Base-by-base conservation (phyloP, 176 grass and related monocot species). In the Thinopyrum elongatum region DNA sequence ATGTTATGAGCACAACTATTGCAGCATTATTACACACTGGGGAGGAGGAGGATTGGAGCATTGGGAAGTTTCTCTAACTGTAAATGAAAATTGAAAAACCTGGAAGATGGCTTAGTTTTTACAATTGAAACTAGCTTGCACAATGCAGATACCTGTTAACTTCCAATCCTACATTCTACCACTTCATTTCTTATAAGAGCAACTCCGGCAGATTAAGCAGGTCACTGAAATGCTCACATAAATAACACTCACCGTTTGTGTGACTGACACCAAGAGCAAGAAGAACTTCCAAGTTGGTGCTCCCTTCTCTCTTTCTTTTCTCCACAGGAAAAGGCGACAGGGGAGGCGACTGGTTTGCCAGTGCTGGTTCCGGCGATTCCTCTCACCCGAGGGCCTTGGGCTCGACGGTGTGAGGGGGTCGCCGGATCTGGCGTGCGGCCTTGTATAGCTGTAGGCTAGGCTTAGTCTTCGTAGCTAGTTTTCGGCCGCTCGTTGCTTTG, bases 231-330 rank as follows among this genome's bases (percentile, higher is more conserved):
- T 61, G 68, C 8, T 68, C 47, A 51, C 69, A 76, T 66, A 39
- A 46, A 55, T 87, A 79, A 38, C 62, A 86, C 72, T 82, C 90
- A 99, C 97, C 97, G 10, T 99, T 99, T 29, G 97, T 99, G 84
- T 99, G 97, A 93, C 97, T 99, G 63, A 96, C 97, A 87, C 97
- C 97, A 81, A 99, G 97, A 86, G 97, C 86, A 64, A 99, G 97
- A 91, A 99, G 97, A 85, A 99, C 87, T 94, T 99, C 97, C 25
- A 99, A 89, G 76, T 99, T 99, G 86, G 81, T 84, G n/a, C n/a
- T n/a, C n/a, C n/a, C n/a, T n/a, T n/a, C n/a, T n/a, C n/a, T n/a
- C n/a, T n/a, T n/a, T n/a, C n/a, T n/a, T n/a, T n/a, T n/a, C n/a
- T n/a, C n/a, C n/a, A n/a, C n/a, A n/a, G n/a, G n/a, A n/a, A n/a